A percentile compares a stretch with the other conserved stretches of the same genome.
Conservation (phyloP, 306 rosid species). For the Lathyrus oleraceus region DNA sequence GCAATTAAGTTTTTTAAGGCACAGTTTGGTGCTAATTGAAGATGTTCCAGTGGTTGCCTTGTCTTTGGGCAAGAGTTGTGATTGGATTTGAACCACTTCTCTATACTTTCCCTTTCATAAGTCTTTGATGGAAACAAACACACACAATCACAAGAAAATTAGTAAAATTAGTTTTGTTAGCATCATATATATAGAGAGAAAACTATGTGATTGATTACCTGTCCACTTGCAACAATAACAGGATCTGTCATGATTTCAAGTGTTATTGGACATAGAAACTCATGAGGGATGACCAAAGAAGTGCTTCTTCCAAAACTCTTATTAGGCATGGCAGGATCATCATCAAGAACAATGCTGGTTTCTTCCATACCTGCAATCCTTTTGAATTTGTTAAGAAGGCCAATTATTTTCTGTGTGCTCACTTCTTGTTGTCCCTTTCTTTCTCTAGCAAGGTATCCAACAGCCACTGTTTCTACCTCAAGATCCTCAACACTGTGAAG, state of each 20-base stretch:
- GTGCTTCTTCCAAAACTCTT: constrained; percentile 48
- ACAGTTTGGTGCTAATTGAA: constrained; percentile 42
- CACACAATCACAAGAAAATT: background rate
- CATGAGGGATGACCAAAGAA: constrained; percentile 79
- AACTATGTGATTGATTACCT: constrained; percentile 52
- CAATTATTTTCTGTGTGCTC: constrained; percentile 53
- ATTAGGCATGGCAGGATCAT: constrained; percentile 47
- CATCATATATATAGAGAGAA: background rate
- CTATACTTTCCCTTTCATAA: constrained; percentile 84
- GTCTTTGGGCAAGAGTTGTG: constrained; percentile 56
- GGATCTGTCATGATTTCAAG: constrained; percentile 92
- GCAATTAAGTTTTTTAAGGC: constrained; percentile 57
- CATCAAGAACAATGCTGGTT: constrained; percentile 34
- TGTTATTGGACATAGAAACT: constrained; percentile 86
- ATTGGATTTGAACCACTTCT: constrained; percentile 72
- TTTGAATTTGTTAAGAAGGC: constrained; percentile 63
- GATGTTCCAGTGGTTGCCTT: constrained; percentile 38
- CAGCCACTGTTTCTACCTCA: constrained; percentile 61
- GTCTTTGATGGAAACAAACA: constrained; percentile 47
- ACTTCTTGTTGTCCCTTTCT: constrained; percentile 61
- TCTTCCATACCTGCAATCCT: constrained; percentile 61
- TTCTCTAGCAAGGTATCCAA: constrained; percentile 53
- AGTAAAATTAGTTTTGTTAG: background rate
- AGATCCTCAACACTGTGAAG: constrained; percentile 67
- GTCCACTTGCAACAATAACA: constrained; percentile 81